Evolutionary conservation across 2,329 filamentous ascomycete species (phyloP).

Genomic region (Aureobasidium leucospermi): DNA sequence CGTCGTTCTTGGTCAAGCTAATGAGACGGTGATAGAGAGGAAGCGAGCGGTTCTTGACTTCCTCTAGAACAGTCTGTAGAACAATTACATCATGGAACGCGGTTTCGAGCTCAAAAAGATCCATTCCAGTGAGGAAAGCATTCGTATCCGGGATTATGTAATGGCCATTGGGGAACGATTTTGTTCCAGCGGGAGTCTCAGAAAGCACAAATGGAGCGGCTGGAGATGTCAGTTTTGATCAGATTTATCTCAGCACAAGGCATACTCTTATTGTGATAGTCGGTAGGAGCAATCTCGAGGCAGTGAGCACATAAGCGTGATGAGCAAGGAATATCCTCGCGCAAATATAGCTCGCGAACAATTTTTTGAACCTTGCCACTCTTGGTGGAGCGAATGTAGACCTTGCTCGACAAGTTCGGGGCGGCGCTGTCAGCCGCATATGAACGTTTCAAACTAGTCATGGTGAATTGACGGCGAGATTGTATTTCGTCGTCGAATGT

Average conservation of each 20-base stretch:
- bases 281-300: constrained; percentile 61
- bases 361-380: constrained; percentile 98
- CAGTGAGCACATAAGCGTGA: constrained; percentile 79
- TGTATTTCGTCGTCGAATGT: background rate
- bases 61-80: constrained; percentile 90
- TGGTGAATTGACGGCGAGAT: constrained; percentile 22
- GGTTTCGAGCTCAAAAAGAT: constrained; percentile 85
- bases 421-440: constrained; percentile 47
- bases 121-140: constrained; percentile 90
- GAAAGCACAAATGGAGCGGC: constrained; percentile 81
- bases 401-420: constrained; percentile 84
- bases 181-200: constrained; percentile 77
- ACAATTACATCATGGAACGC: constrained; percentile 97
- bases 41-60: constrained; percentile 85
- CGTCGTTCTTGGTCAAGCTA: constrained; percentile 84
- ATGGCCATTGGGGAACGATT: constrained; percentile 74
- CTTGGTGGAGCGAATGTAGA: constrained; percentile 89
- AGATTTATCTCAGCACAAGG: constrained; percentile 9
- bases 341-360: constrained; percentile 89
- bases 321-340: constrained; percentile 95
- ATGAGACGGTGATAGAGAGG: constrained; percentile 92
- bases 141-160: constrained; percentile 97
- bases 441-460: constrained; percentile 58
- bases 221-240: background rate
- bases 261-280: constrained; percentile 70